Conservation (phyloP, 306 rosid genomes). For the Casuarina cunninghamiana region DNA sequence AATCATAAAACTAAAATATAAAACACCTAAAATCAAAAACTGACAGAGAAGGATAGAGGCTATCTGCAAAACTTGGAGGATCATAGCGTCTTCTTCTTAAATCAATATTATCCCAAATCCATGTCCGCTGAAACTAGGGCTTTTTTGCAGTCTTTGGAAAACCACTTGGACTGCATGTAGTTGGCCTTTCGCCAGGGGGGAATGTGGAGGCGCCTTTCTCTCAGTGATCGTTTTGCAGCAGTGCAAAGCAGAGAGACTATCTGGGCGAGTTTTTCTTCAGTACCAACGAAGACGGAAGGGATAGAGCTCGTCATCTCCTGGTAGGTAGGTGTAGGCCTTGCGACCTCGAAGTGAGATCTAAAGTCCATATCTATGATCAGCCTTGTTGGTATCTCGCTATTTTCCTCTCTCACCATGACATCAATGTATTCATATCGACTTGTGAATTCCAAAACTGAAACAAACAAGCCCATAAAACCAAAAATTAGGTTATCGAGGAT, state of each 20-base stretch:
- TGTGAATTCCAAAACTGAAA: slow-evolving; percentile 21
- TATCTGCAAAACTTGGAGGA: background rate
- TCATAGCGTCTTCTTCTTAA: background rate
- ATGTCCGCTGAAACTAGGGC: slow-evolving; percentile 22
- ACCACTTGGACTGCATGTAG: slow-evolving; percentile 59
- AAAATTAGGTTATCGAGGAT: background rate
- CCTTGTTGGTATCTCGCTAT: slow-evolving; percentile 28
- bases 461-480: background rate
- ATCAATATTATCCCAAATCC: background rate
- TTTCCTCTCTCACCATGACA: slow-evolving; percentile 29
- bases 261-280: slow-evolving; percentile 36
- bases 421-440: slow-evolving; percentile 52
- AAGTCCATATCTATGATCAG: slow-evolving; percentile 54
- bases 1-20: too few species aligned
- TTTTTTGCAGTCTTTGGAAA: slow-evolving; percentile 40
- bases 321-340: slow-evolving; percentile 43
- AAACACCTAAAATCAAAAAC: too few species aligned
- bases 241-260: slow-evolving; percentile 43
- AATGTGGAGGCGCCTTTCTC: slow-evolving; percentile 42
- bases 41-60: too few species aligned
- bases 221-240: slow-evolving; percentile 48
- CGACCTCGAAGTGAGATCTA: slow-evolving; percentile 53
- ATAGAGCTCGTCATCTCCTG: slow-evolving; percentile 32
- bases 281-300: slow-evolving; percentile 52
- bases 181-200: slow-evolving; percentile 59